Conservation (phyloP, 805 yeast genomes). For the Kodamaea sagamina region DNA sequence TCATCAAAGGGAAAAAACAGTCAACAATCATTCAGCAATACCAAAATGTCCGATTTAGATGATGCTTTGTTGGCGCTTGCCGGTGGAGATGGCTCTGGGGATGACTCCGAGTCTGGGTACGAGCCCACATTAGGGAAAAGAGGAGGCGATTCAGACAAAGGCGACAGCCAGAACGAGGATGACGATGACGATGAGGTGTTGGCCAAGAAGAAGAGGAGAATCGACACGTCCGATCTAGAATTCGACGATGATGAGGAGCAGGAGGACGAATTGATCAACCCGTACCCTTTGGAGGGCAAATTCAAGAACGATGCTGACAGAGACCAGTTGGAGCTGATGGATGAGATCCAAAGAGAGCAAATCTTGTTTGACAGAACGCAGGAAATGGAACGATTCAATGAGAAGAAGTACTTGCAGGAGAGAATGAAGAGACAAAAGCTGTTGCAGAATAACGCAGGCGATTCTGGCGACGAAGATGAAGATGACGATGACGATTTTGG, state of each 20-base stretch:
- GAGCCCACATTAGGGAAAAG: slow-evolving; percentile 24
- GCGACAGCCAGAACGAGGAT: slow-evolving; percentile 23
- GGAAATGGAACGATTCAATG: slow-evolving; percentile 85
- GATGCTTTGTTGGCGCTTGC: slow-evolving; percentile 97
- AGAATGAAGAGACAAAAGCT: slow-evolving; percentile 64
- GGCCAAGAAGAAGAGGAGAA: slow-evolving; percentile 7
- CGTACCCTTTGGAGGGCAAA: slow-evolving; percentile 92
- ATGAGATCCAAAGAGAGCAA: slow-evolving; percentile 91
- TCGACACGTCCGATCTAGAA: slow-evolving; percentile 29
- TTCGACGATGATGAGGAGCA: slow-evolving; percentile 34
- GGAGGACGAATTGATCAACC: slow-evolving; percentile 52
- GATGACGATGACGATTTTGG: slow-evolving; percentile 6
- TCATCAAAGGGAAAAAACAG: not conserved
- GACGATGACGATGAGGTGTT: slow-evolving; percentile 20
- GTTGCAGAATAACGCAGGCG: slow-evolving; percentile 9
- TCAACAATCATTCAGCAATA: not conserved
- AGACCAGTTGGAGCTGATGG: slow-evolving; percentile 63
- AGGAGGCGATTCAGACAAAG: slow-evolving; percentile 23
- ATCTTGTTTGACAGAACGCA: slow-evolving; percentile 90
- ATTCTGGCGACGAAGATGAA: slow-evolving; percentile 8
- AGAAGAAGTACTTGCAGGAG: slow-evolving; percentile 77
- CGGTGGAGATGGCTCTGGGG: slow-evolving; percentile 49
- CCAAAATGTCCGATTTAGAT: slow-evolving; percentile 75
- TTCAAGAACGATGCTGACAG: slow-evolving; percentile 83
- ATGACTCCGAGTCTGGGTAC: slow-evolving; percentile 45